Percentiles rank a stretch among this genome's conserved stretches.
These are phyloP conservation scores for Xylaria sp. DNA, from an alignment of 495 filamentous ascomycete genomes.

Conservation along the genomic window DNA sequence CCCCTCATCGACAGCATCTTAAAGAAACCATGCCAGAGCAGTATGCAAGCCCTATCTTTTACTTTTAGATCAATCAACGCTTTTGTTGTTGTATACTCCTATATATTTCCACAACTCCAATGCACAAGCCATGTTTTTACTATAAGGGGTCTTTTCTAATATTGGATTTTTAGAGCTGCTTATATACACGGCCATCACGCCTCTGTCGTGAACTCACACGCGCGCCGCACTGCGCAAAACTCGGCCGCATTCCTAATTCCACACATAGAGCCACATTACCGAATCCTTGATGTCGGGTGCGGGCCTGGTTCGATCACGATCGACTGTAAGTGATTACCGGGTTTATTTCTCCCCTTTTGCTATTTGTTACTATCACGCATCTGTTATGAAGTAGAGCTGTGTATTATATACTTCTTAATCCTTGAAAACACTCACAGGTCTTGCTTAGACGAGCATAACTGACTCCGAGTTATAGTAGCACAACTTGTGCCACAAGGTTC, in stretches of 20 bases:
- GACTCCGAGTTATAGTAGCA: conserved; percentile 33
- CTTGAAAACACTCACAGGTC: background rate
- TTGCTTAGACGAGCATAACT: background rate
- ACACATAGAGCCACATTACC: conserved; percentile 53
- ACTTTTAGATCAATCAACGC: background rate
- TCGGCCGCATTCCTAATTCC: conserved; percentile 59
- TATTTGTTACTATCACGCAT: background rate
- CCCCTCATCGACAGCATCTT: background rate
- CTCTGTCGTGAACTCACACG: conserved; percentile 58
- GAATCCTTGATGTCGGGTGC: conserved; percentile 65
- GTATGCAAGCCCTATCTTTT: background rate
- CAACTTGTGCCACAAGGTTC: conserved; percentile 55
- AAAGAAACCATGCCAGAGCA: conserved; percentile 21
- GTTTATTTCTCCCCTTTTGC: background rate
- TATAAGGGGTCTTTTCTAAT: background rate
- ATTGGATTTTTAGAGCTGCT: conserved; percentile 31
- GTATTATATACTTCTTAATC: background rate
- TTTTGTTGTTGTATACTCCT: background rate
- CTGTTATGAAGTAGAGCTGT: background rate
- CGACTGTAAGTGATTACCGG: conserved; percentile 40
- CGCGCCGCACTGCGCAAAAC: conserved; percentile 60
- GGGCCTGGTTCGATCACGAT: conserved; percentile 64
- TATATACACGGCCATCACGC: conserved; percentile 61
- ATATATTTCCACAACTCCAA: background rate
- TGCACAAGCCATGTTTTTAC: too few species aligned